Percentiles rank a stretch among this genome's conserved stretches.
Conservation (phyloP, 2,329 filamentous ascomycete species). For the Tolypocladium paradoxum region DNA sequence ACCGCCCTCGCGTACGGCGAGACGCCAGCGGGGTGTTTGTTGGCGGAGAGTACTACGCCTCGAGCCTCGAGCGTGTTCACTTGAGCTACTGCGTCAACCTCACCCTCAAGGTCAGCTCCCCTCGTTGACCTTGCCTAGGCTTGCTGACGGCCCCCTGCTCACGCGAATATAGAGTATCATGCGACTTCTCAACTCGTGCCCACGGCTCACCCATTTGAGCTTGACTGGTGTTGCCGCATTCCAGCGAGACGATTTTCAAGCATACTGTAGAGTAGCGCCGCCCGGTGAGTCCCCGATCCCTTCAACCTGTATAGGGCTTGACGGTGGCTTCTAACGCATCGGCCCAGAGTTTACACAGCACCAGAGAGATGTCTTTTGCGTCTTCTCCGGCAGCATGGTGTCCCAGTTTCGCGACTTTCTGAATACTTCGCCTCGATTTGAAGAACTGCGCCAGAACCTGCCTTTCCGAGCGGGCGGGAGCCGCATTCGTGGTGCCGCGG, state of each 20-base stretch:
- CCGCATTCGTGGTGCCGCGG: conserved; percentile 5
- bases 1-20: conserved; percentile 36
- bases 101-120: conserved; percentile 58
- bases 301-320: not conserved
- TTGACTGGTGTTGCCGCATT: conserved; percentile 91
- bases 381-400: conserved; percentile 87
- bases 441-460: conserved; percentile 27
- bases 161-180: conserved; percentile 63
- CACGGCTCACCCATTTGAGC: conserved; percentile 84
- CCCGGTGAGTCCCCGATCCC: conserved; percentile 35
- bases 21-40: conserved; percentile 36
- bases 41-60: conserved; percentile 42
- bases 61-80: conserved; percentile 83
- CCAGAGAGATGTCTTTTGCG: conserved; percentile 91
- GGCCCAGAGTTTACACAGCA: conserved; percentile 79
- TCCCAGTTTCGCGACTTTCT: conserved; percentile 66
- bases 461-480: conserved; percentile 6
- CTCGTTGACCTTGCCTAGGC: not conserved
- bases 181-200: conserved; percentile 78
- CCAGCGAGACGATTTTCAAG: conserved; percentile 70
- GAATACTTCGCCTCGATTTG: conserved; percentile 44
- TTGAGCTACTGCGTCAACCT: conserved; percentile 88
- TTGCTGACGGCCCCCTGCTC: conserved; percentile 3
- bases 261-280: conserved; percentile 80
- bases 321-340: not conserved